Evolutionary conservation across 768 basidiomycete species (phyloP).

Genomic region (Russula ochroleuca): DNA sequence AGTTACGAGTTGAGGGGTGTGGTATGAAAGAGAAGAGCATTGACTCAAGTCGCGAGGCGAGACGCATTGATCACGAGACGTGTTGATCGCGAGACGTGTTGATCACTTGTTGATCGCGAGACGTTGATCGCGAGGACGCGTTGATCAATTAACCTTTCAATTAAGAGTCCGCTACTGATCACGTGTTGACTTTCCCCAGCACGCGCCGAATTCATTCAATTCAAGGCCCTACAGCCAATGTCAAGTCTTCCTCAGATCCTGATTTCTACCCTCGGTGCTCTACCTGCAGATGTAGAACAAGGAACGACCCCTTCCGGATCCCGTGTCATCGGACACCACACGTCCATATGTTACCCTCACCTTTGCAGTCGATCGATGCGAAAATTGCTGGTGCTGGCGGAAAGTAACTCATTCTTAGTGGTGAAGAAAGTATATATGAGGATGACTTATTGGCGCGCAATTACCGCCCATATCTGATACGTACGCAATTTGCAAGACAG

Average conservation of each 20-base stretch:
- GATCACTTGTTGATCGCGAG: no score
- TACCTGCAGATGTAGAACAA: constrained; percentile 9
- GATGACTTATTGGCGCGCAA: constrained; percentile 89
- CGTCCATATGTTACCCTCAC: constrained; percentile 73
- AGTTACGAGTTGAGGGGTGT: constrained; percentile 26
- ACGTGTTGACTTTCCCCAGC: no score
- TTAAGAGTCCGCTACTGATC: no score
- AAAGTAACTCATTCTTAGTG: constrained; percentile 75
- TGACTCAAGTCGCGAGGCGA: constrained; percentile 23
- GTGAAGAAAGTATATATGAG: constrained; percentile 80
- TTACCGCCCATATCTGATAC: background rate
- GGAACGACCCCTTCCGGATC: constrained; percentile 25
- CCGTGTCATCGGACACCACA: constrained; percentile 18
- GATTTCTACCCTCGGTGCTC: constrained; percentile 18
- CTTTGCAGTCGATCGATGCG: constrained; percentile 83
- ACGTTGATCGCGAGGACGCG: no score
- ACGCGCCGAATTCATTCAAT: constrained; percentile 12
- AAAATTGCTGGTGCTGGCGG: constrained; percentile 78
- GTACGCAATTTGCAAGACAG: constrained; percentile 39
- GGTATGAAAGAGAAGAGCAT: constrained; percentile 27
- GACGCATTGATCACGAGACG: constrained; percentile 23
- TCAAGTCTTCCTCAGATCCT: constrained; percentile 21
- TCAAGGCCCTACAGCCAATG: background rate
- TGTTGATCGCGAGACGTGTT: no score
- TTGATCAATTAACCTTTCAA: no score